phyloP scores from a whole-genome alignment of 1,284 basidiomycete species.

The Moesziomyces sp. region DNA sequence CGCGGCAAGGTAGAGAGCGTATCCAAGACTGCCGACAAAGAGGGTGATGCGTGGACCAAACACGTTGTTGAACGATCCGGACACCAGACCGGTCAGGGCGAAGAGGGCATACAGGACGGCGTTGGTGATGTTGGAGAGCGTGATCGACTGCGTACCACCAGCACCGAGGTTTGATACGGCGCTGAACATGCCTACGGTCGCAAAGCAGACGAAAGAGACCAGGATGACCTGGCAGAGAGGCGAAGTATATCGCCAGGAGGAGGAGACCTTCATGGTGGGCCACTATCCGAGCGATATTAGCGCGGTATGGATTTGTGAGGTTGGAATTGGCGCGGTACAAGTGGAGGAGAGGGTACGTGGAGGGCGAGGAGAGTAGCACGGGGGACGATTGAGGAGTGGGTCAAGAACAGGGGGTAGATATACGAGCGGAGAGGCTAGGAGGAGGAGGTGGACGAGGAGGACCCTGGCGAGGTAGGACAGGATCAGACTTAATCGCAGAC shows the following conservation, averaged over 20 bases:
- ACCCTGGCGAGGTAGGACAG: not conserved
- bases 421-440: constrained; percentile 1
- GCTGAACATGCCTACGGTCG: constrained; percentile 18
- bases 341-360: not conserved
- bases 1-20: constrained; percentile 76
- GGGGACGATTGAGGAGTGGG: too few species aligned
- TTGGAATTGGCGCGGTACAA: not conserved
- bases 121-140: constrained; percentile 37
- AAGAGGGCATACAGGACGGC: constrained; percentile 55
- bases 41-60: constrained; percentile 79
- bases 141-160: constrained; percentile 34
- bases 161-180: constrained; percentile 19
- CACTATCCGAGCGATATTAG: not conserved
- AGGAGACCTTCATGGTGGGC: constrained; percentile 26
- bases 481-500: not conserved
- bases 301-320: not conserved
- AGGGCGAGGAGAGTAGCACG: not conserved
- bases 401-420: constrained; percentile 11
- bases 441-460: not conserved
- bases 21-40: constrained; percentile 73
- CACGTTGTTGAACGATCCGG: constrained; percentile 75
- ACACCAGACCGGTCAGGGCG: constrained; percentile 69
- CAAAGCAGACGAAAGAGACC: constrained; percentile 36
- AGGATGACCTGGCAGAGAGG: constrained; percentile 33
- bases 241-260: constrained; percentile 37